Base-by-base conservation (phyloP, 805 yeast species). In the Ogataea zsoltii region DNA sequence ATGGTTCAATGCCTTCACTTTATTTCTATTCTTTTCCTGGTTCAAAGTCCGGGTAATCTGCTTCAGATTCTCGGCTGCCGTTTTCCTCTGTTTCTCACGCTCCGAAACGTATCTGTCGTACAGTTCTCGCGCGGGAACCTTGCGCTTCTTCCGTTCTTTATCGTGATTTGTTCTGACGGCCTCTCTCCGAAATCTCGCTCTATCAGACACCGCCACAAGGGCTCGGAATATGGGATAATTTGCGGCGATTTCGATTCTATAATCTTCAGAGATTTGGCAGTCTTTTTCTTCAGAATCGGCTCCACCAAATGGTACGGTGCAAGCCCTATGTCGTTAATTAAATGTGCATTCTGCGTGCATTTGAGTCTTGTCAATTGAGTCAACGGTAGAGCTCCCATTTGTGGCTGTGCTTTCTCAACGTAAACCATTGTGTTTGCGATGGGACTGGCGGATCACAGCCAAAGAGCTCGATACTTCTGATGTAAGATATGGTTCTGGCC, bases 181-280 rank as follows among this genome's bases (percentile, higher is more conserved):
- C 80, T 56, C 38, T 70, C 71, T 2, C 75, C 69, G 49, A 79
- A 79, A 54, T 77, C 83, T 44, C 72, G 67, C 32, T 62, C 62
- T 1, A 78, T 61, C 17, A 79, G 57, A n/a, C 48, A 44, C 32
- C 55, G 57, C 83, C 83, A 79, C 28, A 78, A 50, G 5, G 61
- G 64, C 49, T 77, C 81, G 3, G 75, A 62, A 33, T 67, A 58
- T 1, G 72, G 69, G 6, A 57, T 58, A 1, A 79, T 53, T 18
- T 67, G 75, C 4, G 77, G 75, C 34, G 78, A 73, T 37, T 54
- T 60, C 1, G 45, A 46, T 55, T 79, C 83, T 0, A 77, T 63
- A 7, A 52, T 45, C 29, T 59, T 59, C 14, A 79, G 61, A 38
- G 77, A 73, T 47, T 69, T 72, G 3, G 75, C 71, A 3, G 70